Base-by-base conservation (phyloP, 805 yeast genomes). In the Kodamaea kakaduensis region DNA sequence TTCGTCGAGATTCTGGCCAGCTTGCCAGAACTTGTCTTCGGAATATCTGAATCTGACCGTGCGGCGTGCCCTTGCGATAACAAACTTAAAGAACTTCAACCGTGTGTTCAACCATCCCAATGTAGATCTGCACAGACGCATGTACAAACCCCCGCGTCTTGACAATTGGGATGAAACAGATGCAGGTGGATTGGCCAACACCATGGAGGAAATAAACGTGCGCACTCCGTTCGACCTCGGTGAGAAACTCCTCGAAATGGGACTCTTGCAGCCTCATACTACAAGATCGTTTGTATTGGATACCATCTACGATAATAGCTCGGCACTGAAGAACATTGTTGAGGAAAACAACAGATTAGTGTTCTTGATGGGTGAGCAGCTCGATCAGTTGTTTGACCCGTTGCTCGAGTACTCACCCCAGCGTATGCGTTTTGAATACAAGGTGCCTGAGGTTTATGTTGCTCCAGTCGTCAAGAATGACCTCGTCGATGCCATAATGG, bases 371-470 rank as follows among this genome's bases (percentile, higher is more conserved):
- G 97, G 97, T 1, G 81, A 80, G 26, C 97, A 89, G 56, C 61
- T 86, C 26, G 96, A 89, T 44, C 90, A 83, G 47, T 59, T 90
- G 24, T 90, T 90, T 57, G 94, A 90, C 50, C 96, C 97, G 1
- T 60, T 88, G 36, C 71, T 85, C 4, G 97, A 89, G 57, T 90
- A 90, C 54, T 84, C 94, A 0, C 97, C 97, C 0, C 96, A 90
- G 56, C 77, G 81, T 19, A 77, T 95, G 24, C 90, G 83, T 42
- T 67, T 73, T 39, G 67, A 74, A 2, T 89, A 90, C 52, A 67
- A 58, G 32, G 77, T 86, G 0, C 95, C 94, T 1, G 33, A 23
- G n/a, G 21, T 26, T 9, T 33, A 17, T 16, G 17, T 19, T 18
- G 25, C 29, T 12, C 35, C 35, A 17, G 17, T 8, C 8, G 26